Conservation (phyloP, 2,329 filamentous ascomycete genomes). For the Aspergillus phoenicis region DNA sequence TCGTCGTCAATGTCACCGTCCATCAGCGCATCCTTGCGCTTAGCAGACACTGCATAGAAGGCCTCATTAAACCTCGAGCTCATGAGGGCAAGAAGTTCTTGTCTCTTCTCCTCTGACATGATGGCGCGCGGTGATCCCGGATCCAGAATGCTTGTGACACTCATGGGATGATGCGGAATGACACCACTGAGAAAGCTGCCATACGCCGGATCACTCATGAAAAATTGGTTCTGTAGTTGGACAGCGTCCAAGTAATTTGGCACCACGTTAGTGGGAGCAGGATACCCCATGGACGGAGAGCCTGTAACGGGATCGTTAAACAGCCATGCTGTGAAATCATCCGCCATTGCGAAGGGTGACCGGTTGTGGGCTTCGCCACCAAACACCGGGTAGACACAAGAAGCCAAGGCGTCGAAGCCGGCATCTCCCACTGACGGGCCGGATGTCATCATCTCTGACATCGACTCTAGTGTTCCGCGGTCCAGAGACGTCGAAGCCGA, state of each 20-base stretch:
- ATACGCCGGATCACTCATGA: conserved; percentile 53
- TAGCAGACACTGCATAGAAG: conserved; percentile 71
- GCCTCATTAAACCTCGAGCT: conserved; percentile 78
- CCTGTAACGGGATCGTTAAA: conserved; percentile 70
- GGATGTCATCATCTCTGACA: conserved; percentile 29
- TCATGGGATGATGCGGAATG: conserved; percentile 76
- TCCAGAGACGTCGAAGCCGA: conserved; percentile 30
- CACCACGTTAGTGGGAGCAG: conserved; percentile 42
- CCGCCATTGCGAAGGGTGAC: conserved; percentile 83
- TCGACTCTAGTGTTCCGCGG: conserved; percentile 28
- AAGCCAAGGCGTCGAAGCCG: conserved; percentile 40
- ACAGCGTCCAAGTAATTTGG: conserved; percentile 45
- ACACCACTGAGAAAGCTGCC: conserved; percentile 52
- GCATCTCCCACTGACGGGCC: conserved; percentile 28
- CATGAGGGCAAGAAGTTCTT: conserved; percentile 81
- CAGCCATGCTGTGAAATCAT: conserved; percentile 83
- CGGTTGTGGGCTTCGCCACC: conserved; percentile 80
- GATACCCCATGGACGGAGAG: conserved; percentile 55
- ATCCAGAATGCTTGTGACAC: conserved; percentile 81
- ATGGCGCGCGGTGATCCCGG: conserved; percentile 76
- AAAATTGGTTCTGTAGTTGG: conserved; percentile 54
- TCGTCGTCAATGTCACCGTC: conserved; percentile 72
- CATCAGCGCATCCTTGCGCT: conserved; percentile 74
- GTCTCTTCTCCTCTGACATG: conserved; percentile 84
- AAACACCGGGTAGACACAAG: conserved; percentile 75